Conservation (phyloP, 495 filamentous ascomycete species). For the Penicillium flavigenum region DNA sequence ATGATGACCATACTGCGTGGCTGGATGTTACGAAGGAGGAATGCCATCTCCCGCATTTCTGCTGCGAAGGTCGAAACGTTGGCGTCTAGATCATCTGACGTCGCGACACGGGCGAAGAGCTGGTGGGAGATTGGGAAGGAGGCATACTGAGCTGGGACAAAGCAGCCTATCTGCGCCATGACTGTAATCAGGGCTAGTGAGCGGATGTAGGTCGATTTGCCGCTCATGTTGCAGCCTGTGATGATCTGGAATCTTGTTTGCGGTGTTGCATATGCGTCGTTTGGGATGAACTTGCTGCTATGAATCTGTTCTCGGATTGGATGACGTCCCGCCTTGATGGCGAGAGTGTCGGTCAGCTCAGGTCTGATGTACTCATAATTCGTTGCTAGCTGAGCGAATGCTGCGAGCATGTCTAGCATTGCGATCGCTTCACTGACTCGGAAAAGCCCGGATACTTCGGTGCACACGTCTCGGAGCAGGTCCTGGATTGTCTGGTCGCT, state of each 20-base stretch:
- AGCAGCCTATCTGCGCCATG: constrained; percentile 92
- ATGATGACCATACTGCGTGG: constrained; percentile 76
- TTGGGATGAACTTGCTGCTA: constrained; percentile 69
- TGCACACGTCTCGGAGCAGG: constrained; percentile 65
- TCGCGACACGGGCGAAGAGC: constrained; percentile 82
- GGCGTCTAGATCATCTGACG: constrained; percentile 83
- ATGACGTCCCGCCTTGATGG: constrained; percentile 78
- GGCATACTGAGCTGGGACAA: constrained; percentile 82
- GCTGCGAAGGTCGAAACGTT: constrained; percentile 92
- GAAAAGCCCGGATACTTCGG: constrained; percentile 68
- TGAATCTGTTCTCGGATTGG: constrained; percentile 78
- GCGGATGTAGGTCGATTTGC: constrained; percentile 95
- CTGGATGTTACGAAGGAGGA: constrained; percentile 80
- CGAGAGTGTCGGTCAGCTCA: constrained; percentile 69
- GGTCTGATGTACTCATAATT: constrained; percentile 79
- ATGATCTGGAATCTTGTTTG: constrained; percentile 86
- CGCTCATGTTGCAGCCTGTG: constrained; percentile 97
- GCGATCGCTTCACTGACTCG: constrained; percentile 80
- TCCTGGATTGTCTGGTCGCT: constrained; percentile 66
- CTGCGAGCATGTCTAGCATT: constrained; percentile 87
- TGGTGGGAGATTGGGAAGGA: constrained; percentile 77
- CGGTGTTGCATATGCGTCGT: constrained; percentile 80
- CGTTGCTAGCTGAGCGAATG: constrained; percentile 77
- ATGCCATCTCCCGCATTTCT: constrained; percentile 94
- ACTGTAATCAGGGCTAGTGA: constrained; percentile 79